Base-by-base conservation (phyloP, 495 filamentous ascomycete genomes). In the Glonium stellatum region DNA sequence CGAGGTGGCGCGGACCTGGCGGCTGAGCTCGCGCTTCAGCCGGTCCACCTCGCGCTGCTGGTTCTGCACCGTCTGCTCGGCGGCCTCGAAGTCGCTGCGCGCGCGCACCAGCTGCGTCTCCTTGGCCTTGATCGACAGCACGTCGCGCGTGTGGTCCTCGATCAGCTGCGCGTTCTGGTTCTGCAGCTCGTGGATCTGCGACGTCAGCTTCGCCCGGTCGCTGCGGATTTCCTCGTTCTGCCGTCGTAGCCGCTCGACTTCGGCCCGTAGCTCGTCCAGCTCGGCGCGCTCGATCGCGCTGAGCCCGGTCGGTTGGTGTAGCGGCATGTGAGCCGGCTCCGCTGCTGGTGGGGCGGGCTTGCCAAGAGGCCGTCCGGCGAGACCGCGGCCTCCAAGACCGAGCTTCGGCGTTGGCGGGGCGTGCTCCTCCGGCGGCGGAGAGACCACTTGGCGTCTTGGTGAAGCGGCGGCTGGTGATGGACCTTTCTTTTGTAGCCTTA, bases 161-260 rank as follows among this genome's bases (percentile, higher is more conserved):
- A 97, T 97, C 15, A 97, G 79, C 63, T 96, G 87, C 15, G 95
- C 93, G 65, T 99, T 97, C 68, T 96, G 87, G 63, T 95, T 91
- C 71, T 92, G 90, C 1, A 97, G 78, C 69, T 97, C 92, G 54
- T 87, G 85, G 49, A 97, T 82, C 61, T 92, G 87, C 0, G 87
- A 90, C 44, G 79, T 80, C 10, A 92, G 77, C 60, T 82, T 88
- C 18, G 84, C 79, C 46, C 87, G 84, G 44, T 95, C 89, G 25
- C 84, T 77, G 18, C 87, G 84, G 53, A 90, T 75, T 18, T 97
- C 91, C 47, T 93, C 88, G 41, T 82, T 78, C 53, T 83, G 79
- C 59, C 83, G 83, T 11, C 79, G 78, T 35, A 93, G 78, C 27
- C 83, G 83, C 35, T 96, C 93, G 61, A 90, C 88, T 48, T 93